These are phyloP conservation scores for Poteriospumella lacustris DNA, from an alignment of 108 stramenopile genomes.

Conservation along the genomic window DNA sequence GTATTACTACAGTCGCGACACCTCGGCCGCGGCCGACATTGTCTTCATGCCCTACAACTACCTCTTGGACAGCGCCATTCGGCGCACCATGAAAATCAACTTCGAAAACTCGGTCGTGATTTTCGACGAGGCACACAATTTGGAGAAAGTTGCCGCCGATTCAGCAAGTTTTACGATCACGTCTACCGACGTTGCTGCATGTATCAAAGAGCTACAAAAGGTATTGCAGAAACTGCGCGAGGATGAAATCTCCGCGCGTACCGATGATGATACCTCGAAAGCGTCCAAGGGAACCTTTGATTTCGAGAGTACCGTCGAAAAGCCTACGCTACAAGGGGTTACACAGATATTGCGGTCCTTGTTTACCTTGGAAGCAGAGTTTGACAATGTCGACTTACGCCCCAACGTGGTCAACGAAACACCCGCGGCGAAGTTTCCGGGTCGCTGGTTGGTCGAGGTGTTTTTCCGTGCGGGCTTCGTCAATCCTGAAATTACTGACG, in stretches of 20 bases:
- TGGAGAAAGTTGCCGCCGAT: constrained; percentile 89
- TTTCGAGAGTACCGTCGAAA: not conserved
- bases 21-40: constrained; percentile 71
- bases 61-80: constrained; percentile 80
- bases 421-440: not conserved
- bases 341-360: not conserved
- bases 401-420: not conserved
- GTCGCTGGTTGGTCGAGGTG: not conserved
- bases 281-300: too few relatives aligned
- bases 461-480: not conserved
- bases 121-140: constrained; percentile 98
- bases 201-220: constrained; percentile 36
- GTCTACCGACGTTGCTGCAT: constrained; percentile 68
- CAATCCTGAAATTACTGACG: not conserved
- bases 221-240: not conserved
- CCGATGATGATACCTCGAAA: too few relatives aligned
- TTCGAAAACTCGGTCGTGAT: constrained; percentile 82
- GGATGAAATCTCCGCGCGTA: too few relatives aligned
- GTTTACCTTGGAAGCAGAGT: not conserved
- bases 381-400: not conserved
- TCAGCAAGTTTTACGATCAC: constrained; percentile 83
- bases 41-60: constrained; percentile 98
- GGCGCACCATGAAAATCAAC: constrained; percentile 51
- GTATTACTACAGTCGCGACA: constrained; percentile 75
- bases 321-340: not conserved